Base-by-base conservation (phyloP, 495 filamentous ascomycete species). In the Cercophora sp. region DNA sequence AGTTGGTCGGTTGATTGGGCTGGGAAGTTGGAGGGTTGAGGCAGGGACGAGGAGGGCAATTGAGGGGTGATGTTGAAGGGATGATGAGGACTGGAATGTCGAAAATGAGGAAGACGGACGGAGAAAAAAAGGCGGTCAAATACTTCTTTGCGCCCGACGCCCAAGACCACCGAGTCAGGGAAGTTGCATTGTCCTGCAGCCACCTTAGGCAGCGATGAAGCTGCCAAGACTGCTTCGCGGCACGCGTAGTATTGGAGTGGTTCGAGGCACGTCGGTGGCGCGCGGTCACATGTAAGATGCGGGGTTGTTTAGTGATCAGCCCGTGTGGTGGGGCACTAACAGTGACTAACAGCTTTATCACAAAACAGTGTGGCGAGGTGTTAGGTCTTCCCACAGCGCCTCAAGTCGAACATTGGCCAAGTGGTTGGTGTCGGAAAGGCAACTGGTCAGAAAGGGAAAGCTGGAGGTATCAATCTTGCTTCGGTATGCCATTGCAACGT, bases 221-320 rank as follows among this genome's bases (percentile, higher is more conserved):
- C 46, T 23, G 46, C 29, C 31, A 32, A 15, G 32, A 10, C n/a
- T 11, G 5, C 23, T 36, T n/a, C n/a, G n/a, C n/a, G n/a, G n/a
- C n/a, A n/a, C n/a, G n/a, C n/a, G n/a, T n/a, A n/a, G n/a, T n/a
- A n/a, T n/a, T n/a, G n/a, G n/a, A n/a, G n/a, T n/a, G n/a, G n/a
- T n/a, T n/a, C 8, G 13, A 19, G 48, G 24, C 48, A n/a, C 48
- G 48, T 51, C 34, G n/a, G 48, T 51, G 48, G 48, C 48, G 48
- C 48, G 36, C 35, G 27, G 36, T 51, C 48, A 51, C 48, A 51
- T 51, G 48, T 27, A 23, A 22, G 19, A 18, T 22, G 19, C 16
- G 16, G 8, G 26, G 15, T 8, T 43, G 40, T 43, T 43, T 22
- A 43, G 40, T 43, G 26, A 43, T 43, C 40, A 3, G 1, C 25